These are phyloP conservation scores for Lepidium sativum DNA, from an alignment of 345 rosid species.

Conservation along the genomic window DNA sequence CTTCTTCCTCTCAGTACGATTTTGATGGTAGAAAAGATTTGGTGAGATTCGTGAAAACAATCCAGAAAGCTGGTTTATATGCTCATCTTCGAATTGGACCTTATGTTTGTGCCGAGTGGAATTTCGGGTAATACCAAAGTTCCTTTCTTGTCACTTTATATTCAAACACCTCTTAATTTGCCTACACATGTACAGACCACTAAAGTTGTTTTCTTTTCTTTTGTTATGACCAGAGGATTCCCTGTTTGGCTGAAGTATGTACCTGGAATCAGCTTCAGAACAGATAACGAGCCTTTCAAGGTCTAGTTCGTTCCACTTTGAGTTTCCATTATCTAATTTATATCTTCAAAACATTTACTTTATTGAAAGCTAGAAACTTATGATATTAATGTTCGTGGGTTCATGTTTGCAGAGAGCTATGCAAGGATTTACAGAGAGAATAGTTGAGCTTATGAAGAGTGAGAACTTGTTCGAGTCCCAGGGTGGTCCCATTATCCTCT, in stretches of 20 bases:
- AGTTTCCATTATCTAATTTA: background rate
- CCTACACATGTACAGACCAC: no score
- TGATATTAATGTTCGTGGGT: slow-evolving; percentile 6
- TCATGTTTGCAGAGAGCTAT: slow-evolving; percentile 70
- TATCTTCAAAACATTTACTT: background rate
- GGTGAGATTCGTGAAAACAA: slow-evolving; percentile 73
- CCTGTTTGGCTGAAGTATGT: slow-evolving; percentile 92
- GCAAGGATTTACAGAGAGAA: slow-evolving; percentile 92
- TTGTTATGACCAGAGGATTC: slow-evolving; percentile 54
- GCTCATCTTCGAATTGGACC: slow-evolving; percentile 97
- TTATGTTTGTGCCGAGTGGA: slow-evolving; percentile 95
- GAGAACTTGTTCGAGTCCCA: slow-evolving; percentile 89
- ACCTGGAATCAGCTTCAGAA: slow-evolving; percentile 79
- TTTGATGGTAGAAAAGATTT: slow-evolving; percentile 84
- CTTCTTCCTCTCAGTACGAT: slow-evolving; percentile 41
- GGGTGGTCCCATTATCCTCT: slow-evolving; percentile 96
- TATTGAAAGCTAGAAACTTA: background rate
- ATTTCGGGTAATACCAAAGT: slow-evolving; percentile 94
- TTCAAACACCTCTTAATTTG: no score
- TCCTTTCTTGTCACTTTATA: no score
- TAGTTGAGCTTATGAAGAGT: slow-evolving; percentile 91
- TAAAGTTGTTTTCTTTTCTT: background rate
- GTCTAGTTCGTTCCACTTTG: slow-evolving; percentile 21
- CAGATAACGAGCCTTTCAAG: slow-evolving; percentile 83
- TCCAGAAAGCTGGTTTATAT: slow-evolving; percentile 81